Evolutionary conservation across 2,329 filamentous ascomycete genomes (phyloP).

Genomic region (Cladorrhinum sp.): DNA sequence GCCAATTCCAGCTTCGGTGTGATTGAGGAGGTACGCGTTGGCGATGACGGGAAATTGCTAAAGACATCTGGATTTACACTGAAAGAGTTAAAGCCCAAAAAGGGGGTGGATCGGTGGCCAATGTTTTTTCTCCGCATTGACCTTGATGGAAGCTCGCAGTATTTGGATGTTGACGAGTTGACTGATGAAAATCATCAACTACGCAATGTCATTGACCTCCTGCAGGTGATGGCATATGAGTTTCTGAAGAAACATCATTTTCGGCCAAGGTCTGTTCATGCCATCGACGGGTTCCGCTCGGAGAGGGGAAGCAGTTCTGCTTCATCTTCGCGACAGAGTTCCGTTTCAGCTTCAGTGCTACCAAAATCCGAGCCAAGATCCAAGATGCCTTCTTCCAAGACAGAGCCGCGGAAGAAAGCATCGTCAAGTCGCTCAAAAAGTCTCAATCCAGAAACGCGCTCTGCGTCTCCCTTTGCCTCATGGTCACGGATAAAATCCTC

Average conservation of each 20-base stretch:
- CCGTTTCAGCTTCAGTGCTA: neutral
- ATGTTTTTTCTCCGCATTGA: conserved; percentile 80
- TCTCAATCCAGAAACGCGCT: neutral
- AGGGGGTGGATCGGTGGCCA: conserved; percentile 76
- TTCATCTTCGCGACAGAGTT: neutral
- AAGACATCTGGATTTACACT: conserved; percentile 48
- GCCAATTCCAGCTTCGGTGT: conserved; percentile 71
- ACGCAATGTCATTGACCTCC: conserved; percentile 58
- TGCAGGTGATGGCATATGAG: conserved; percentile 66
- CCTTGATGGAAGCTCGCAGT: conserved; percentile 25
- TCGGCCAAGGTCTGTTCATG: conserved; percentile 44
- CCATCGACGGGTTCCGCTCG: conserved; percentile 16
- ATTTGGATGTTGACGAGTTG: conserved; percentile 33
- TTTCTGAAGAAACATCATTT: conserved; percentile 75
- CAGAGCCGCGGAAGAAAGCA: conserved; percentile 2
- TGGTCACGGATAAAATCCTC: conserved; percentile 37
- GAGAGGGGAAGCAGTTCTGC: neutral
- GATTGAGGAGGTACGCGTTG: conserved; percentile 45
- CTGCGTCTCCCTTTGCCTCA: conserved; percentile 35
- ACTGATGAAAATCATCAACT: conserved; percentile 49
- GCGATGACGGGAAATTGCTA: conserved; percentile 34
- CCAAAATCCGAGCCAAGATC: neutral
- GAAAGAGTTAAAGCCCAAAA: conserved; percentile 54
- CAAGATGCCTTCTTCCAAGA: neutral
- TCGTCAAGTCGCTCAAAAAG: neutral